Percentiles rank a stretch among this genome's conserved stretches.
Conservation (phyloP, 345 rosid species). For the Dipteronia sinensis region DNA sequence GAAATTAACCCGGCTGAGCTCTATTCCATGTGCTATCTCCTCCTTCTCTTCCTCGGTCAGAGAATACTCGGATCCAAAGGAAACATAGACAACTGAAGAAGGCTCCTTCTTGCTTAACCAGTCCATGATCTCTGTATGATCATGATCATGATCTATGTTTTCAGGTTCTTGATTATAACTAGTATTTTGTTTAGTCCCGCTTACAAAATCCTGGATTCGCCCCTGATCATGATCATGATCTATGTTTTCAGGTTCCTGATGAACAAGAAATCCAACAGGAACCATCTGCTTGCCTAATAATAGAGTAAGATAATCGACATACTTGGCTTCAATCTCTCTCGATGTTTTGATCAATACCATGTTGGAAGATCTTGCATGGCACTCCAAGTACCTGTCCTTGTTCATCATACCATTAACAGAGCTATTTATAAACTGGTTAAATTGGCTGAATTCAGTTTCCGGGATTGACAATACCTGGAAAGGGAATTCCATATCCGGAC, state of each 20-base stretch:
- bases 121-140: slow-evolving; percentile 1
- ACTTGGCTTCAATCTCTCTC: slow-evolving; percentile 31
- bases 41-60: slow-evolving; percentile 31
- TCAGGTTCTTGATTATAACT: too few species aligned
- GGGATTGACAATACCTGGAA: slow-evolving; percentile 15
- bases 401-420: slow-evolving; percentile 12
- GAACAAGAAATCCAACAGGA: slow-evolving; percentile 38
- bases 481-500: slow-evolving; percentile 5
- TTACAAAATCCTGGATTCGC: too few species aligned
- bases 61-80: slow-evolving; percentile 36
- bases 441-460: slow-evolving; percentile 5
- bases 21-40: slow-evolving; percentile 37
- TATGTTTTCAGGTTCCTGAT: slow-evolving; percentile 7
- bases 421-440: slow-evolving; percentile 16
- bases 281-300: slow-evolving; percentile 23
- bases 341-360: slow-evolving; percentile 30
- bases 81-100: slow-evolving; percentile 27
- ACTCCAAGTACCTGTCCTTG: slow-evolving; percentile 19
- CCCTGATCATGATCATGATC: slow-evolving; percentile 6
- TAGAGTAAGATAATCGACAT: slow-evolving; percentile 28
- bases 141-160: too few species aligned
- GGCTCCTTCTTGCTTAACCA: slow-evolving; percentile 33
- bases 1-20: slow-evolving; percentile 29
- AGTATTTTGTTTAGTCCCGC: too few species aligned
- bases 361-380: slow-evolving; percentile 17